Evolutionary conservation across 768 basidiomycete species (phyloP).

Genomic region (Amanita rimosa): DNA sequence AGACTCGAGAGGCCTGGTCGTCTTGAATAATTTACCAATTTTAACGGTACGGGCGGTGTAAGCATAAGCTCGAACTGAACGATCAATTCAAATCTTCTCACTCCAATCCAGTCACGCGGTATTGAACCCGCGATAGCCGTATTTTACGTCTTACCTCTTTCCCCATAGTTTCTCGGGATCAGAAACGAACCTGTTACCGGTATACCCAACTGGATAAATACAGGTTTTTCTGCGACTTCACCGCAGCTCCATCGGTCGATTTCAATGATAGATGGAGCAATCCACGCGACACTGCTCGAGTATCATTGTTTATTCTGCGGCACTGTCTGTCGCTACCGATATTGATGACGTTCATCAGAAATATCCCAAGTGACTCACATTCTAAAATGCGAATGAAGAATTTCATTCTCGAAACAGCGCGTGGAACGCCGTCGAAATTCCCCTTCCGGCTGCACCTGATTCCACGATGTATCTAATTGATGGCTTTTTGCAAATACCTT

Average conservation of each 20-base stretch:
- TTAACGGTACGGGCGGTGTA: constrained; percentile 57
- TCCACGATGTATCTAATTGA: background rate
- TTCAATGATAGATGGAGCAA: constrained; percentile 76
- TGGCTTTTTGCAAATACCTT: background rate
- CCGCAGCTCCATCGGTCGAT: constrained; percentile 35
- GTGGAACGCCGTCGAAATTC: constrained; percentile 45
- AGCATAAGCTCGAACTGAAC: constrained; percentile 10
- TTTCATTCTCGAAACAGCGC: constrained; percentile 21
- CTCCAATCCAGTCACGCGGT: constrained; percentile 29
- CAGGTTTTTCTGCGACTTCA: constrained; percentile 52
- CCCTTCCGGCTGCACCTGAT: constrained; percentile 30
- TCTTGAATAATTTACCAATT: constrained; percentile 23
- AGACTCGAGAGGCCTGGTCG: constrained; percentile 34
- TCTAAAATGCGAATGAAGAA: background rate
- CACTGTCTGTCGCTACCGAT: background rate
- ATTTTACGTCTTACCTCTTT: constrained; percentile 48
- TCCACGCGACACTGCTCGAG: constrained; percentile 44
- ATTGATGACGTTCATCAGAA: constrained; percentile 12
- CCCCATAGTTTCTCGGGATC: constrained; percentile 44
- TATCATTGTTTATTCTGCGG: constrained; percentile 2
- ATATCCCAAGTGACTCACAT: constrained; percentile 37
- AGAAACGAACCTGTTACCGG: constrained; percentile 43
- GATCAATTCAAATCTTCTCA: constrained; percentile 2
- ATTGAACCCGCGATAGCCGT: constrained; percentile 40
- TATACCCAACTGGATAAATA: constrained; percentile 61